These are phyloP conservation scores for Verticillium nubilum DNA, from an alignment of 2,329 filamentous ascomycete species.

Conservation along the genomic window DNA sequence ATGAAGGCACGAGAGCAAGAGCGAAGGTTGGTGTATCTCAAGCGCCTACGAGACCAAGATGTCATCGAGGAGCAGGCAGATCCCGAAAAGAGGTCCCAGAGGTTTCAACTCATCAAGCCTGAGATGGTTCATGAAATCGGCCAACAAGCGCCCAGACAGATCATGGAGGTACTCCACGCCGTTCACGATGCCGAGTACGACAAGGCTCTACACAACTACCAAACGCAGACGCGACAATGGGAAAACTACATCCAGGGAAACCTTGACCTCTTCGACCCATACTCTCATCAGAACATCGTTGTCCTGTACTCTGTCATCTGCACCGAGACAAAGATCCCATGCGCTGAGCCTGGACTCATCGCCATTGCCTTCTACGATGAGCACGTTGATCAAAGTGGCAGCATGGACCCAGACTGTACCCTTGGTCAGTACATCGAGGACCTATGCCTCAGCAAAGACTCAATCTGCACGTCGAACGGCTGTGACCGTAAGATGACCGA, in stretches of 20 bases:
- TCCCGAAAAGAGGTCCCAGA: conserved; percentile 62
- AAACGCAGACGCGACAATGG: conserved; percentile 93
- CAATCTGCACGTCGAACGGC: conserved; percentile 74
- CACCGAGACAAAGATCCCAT: conserved; percentile 88
- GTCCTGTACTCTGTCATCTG: conserved; percentile 92
- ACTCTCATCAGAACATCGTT: conserved; percentile 93
- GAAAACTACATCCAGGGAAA: conserved; percentile 90
- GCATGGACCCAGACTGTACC: conserved; percentile 80
- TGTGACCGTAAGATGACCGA: conserved; percentile 87
- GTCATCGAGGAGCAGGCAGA: conserved; percentile 49
- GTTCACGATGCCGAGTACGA: conserved; percentile 97
- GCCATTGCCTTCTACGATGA: conserved; percentile 93
- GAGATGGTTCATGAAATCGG: conserved; percentile 90
- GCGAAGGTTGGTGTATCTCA: conserved; percentile 74
- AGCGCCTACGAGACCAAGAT: conserved; percentile 74
- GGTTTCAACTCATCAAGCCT: conserved; percentile 86
- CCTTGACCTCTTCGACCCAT: conserved; percentile 85
- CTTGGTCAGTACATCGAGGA: conserved; percentile 94
- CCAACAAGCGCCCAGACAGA: conserved; percentile 73
- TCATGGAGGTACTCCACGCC: conserved; percentile 89
- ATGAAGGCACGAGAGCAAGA: conserved; percentile 92
- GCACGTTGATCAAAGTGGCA: conserved; percentile 58
- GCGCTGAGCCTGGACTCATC: conserved; percentile 83
- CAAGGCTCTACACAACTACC: conserved; percentile 87
- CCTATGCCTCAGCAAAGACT: conserved; percentile 68